A percentile compares a stretch with the other conserved stretches of the same genome.
Evolutionary conservation across 2,329 filamentous ascomycete species (phyloP).

Genomic region (Colletotrichum theobromicola): DNA sequence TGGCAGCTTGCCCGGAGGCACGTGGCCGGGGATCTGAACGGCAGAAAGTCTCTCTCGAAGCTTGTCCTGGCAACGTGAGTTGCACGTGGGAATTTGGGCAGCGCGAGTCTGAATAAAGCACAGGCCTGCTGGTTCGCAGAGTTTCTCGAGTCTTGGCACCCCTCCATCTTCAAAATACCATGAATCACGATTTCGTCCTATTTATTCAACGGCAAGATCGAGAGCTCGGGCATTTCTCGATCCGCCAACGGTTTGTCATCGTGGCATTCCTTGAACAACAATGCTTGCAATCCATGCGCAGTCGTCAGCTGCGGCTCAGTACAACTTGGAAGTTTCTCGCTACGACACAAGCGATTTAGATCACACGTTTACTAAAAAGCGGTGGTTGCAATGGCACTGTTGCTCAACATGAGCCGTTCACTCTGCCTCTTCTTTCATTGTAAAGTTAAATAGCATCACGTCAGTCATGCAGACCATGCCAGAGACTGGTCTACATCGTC

Average conservation of each 20-base stretch:
- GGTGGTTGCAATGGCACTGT: background rate
- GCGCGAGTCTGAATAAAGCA: background rate
- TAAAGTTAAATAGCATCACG: background rate
- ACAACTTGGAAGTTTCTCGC: background rate
- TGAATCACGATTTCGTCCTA: background rate
- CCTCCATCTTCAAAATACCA: background rate
- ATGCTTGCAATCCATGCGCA: background rate
- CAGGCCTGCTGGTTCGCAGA: background rate
- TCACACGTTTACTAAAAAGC: accelerated
- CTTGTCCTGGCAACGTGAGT: background rate
- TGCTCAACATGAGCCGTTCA: background rate
- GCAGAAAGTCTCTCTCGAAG: background rate
- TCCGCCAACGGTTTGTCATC: background rate
- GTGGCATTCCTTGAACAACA: background rate
- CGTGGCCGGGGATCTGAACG: background rate
- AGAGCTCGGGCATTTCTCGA: background rate
- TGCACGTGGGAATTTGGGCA: background rate
- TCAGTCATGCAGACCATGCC: background rate
- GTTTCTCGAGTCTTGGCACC: background rate
- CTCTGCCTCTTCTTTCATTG: no score
- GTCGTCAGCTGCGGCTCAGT: background rate
- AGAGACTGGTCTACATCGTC: background rate
- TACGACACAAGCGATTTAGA: background rate
- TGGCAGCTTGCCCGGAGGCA: background rate
- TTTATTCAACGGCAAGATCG: background rate